phyloP scores from a whole-genome alignment of 139 green algal species.

The Micractinium conductrix region DNA sequence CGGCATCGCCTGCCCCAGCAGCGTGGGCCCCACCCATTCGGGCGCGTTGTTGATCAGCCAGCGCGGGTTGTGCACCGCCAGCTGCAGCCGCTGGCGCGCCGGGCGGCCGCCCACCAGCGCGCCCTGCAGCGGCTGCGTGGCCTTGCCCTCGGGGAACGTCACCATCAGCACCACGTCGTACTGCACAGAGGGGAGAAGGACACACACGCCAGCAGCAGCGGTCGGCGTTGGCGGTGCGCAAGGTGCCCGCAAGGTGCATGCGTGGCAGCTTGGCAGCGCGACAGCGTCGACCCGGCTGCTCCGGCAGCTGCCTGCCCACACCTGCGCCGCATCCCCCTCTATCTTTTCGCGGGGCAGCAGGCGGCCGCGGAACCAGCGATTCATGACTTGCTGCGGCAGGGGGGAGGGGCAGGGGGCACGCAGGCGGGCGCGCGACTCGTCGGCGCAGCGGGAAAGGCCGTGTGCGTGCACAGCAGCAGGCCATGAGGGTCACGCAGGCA shows the following conservation, averaged over 20 bases:
- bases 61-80: constrained; percentile 1
- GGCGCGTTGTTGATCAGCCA: neutral
- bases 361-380: neutral
- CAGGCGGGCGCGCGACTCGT: too few relatives aligned
- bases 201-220: neutral
- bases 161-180: neutral
- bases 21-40: neutral
- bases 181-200: neutral
- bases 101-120: neutral
- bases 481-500: too few relatives aligned
- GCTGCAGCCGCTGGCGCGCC: neutral
- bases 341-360: neutral
- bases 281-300: too few relatives aligned
- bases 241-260: neutral
- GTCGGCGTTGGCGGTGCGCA: neutral
- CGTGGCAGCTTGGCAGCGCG: too few relatives aligned
- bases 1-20: neutral
- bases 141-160: neutral
- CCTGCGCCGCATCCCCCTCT: neutral
- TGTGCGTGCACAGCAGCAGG: too few relatives aligned
- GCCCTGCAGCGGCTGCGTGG: neutral
- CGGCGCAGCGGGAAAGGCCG: too few relatives aligned
- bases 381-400: neutral
- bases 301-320: too few relatives aligned
- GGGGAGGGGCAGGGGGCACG: too few relatives aligned